Base-by-base conservation (phyloP, 2,329 filamentous ascomycete genomes). In the Cladosporium phlei region DNA sequence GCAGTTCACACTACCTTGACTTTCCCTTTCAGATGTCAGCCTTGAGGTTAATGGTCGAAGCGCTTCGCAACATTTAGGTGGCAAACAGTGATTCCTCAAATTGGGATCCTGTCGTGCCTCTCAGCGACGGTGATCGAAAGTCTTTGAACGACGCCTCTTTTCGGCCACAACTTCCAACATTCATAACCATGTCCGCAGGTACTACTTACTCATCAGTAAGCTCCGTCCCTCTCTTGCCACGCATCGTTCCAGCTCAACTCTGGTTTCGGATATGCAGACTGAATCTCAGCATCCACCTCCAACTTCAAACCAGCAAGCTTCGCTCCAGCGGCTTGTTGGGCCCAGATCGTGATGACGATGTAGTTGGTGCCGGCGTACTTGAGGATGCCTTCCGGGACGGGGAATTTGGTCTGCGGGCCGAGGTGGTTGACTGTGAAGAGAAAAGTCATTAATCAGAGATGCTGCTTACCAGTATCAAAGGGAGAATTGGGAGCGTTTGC, bases 301-400 rank as follows among this genome's bases (percentile, higher is more conserved):
- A 83, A 59, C 30, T 71, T 68, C 27, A 85, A 65, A 0, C 71
- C 72, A 0, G 73, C 71, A 8, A 86, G 51, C 54, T 72, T 78
- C 0, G 75, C 80, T 5, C 77, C 79, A 2, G 61, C 64, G 0
- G 63, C 62, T 25, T 80, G 75, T 46, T 81, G 68, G 0, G 79
- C 77, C 84, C 84, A 88, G 9, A 88, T 59, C 12, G 74, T 78
- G 7, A 88, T 53, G 0, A 76, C 82, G 4, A 88, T 54, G 63
- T 76, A 83, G 55, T 88, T 88, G 20, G 70, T 72, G 0, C 83
- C 84, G 3, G 70, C 69, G 61, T 87, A 83, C 58, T 88, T 75
- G 25, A 87, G 63, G 16, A 88, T 74, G 19, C 83, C 83, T 66
- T 86, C 76, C 0, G 84, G 83, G 0, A 88, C 83, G 1, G 82